Base-by-base conservation (phyloP, 1,284 basidiomycete genomes). In the Cystobasidium sp. region DNA sequence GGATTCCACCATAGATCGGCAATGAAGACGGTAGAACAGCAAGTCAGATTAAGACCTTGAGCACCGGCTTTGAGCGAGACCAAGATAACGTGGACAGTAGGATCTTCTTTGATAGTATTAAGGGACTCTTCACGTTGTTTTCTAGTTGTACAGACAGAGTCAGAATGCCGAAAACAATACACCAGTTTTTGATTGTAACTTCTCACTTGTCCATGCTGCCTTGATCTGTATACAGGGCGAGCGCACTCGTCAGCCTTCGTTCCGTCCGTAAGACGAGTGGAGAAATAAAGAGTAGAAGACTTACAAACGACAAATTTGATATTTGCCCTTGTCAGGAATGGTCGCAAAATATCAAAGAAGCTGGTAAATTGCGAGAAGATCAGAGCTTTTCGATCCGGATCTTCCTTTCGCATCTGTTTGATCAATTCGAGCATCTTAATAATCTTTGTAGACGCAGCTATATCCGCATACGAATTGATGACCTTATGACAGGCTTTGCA, bases 281-380 rank as follows among this genome's bases (percentile, higher is more conserved):
- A 18, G 3, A 12, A 10, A 24, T 5, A 69, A 31, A 39, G 41
- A 18, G 37, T 20, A 51, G 20, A 41, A 12, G 18, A 88, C 93
- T 84, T 80, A 95, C 94, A 97, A 78, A 94, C 88, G 24, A 92
- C 91, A 81, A 88, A 95, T 68, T 86, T 85, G 78, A 93, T 85
- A 0, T 87, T 87, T 6, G 87, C 84, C 3, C 86, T 85, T 24
- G 84, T 83, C 79, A 98, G 84, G 83, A 95, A 95, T 0, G 90
- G 90, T 82, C 94, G 89, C 61, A 97, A 85, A 69, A 97, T 81
- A 82, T 95, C 88, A 71, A 98, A 84, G 88, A 97, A 95, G 12
- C 87, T 88, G 0, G 95, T 97, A 81, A 97, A 98, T 80, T 95
- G 90, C 0, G 84, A 84, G 75, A 87, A 87, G 12, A 87, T 83